Conservation (phyloP, 2,329 filamentous ascomycete genomes). For the Hansfordia pulvinata region DNA sequence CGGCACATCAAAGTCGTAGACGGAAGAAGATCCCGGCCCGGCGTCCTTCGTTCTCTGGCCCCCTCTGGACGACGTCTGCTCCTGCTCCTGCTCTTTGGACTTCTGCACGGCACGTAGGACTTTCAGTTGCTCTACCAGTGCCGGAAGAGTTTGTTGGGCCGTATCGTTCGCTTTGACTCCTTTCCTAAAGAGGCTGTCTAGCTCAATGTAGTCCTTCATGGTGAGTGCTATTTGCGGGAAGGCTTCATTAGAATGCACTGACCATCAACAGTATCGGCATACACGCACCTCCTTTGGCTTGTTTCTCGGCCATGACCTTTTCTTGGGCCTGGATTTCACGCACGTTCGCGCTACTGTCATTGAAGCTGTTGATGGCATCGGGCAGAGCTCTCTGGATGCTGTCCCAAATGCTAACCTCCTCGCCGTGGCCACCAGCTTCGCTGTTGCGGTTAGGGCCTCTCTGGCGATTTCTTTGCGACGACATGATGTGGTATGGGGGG, state of each 20-base stretch:
- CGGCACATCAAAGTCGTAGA: slow-evolving; percentile 29
- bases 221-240: slow-evolving; percentile 13
- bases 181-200: slow-evolving; percentile 16
- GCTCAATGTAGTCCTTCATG: slow-evolving; percentile 17
- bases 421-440: slow-evolving; percentile 22
- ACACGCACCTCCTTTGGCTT: slow-evolving; percentile 16
- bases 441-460: slow-evolving; percentile 21
- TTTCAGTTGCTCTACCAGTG: slow-evolving; percentile 22
- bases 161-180: slow-evolving; percentile 19
- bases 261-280: no score
- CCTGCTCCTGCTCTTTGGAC: slow-evolving; percentile 22
- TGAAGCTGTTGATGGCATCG: slow-evolving; percentile 20
- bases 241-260: no score
- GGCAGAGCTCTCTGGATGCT: slow-evolving; percentile 23
- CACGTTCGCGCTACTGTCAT: slow-evolving; percentile 24
- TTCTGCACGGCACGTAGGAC: slow-evolving; percentile 25
- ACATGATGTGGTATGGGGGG: slow-evolving; percentile 9
- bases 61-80: slow-evolving; percentile 14
- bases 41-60: slow-evolving; percentile 14
- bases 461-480: slow-evolving; percentile 17
- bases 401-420: slow-evolving; percentile 27
- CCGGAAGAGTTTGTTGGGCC: slow-evolving; percentile 13
- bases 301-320: slow-evolving; percentile 21
- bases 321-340: slow-evolving; percentile 24
- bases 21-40: slow-evolving; percentile 12